phyloP scores from a whole-genome alignment of 805 yeast genomes.

The Helenozyma baotianmanensis region DNA sequence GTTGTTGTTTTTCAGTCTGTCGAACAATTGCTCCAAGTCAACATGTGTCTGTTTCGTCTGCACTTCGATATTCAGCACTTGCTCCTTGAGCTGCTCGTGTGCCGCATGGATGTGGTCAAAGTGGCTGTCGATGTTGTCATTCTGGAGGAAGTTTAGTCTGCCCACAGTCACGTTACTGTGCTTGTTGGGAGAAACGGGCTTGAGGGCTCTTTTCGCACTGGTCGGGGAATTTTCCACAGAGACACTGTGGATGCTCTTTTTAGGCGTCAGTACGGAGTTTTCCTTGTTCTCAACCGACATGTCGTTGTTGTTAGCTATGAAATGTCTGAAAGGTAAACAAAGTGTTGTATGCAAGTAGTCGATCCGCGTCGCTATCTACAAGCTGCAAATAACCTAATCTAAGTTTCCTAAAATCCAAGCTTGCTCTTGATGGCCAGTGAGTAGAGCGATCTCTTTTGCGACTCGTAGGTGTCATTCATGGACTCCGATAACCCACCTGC shows the following conservation, averaged over 20 bases:
- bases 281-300: too few relatives aligned
- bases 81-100: constrained; percentile 25
- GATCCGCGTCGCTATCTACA: too few relatives aligned
- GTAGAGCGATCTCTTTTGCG: constrained; percentile 47
- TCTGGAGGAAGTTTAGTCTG: constrained; percentile 26
- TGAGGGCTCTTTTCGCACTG: constrained; percentile 8
- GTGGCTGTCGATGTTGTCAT: constrained; percentile 31
- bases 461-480: constrained; percentile 48
- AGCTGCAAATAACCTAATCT: too few relatives aligned
- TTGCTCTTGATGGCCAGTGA: constrained; percentile 49
- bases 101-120: constrained; percentile 25
- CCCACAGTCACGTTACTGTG: constrained; percentile 16
- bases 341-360: too few relatives aligned
- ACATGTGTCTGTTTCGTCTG: constrained; percentile 32
- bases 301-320: too few relatives aligned
- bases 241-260: background rate
- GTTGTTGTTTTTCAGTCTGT: constrained; percentile 39
- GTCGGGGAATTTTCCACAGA: background rate
- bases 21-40: constrained; percentile 34
- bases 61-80: constrained; percentile 25
- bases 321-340: too few relatives aligned
- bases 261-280: background rate
- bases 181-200: constrained; percentile 27
- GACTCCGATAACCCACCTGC: constrained; percentile 52
- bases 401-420: constrained; percentile 46